Base-by-base conservation (phyloP, 208 protist species). In the Borovskyia barvae region DNA sequence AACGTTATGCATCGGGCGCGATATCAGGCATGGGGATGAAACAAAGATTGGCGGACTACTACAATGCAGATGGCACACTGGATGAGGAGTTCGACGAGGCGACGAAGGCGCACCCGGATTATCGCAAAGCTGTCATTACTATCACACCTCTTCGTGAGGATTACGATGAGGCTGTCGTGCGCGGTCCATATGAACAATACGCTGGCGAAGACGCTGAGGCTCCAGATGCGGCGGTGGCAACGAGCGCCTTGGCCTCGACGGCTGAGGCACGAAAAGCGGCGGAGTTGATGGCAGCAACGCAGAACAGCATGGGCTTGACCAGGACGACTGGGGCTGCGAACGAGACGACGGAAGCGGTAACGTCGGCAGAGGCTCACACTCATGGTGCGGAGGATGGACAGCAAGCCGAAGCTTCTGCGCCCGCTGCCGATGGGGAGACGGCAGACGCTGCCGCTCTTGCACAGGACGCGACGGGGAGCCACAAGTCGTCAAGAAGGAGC, bases 21-120 rank as follows among this genome's bases (percentile, higher is more conserved):
- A 74, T 89, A 64, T 75, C 79, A 9, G 85, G 85, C 32, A 76
- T 77, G 59, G 85, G 80, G 33, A 52, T 89, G 1, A 26, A 30
- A 24, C 65, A 85, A 66, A 64, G 42, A 15, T 17, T 80, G 15
- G 62, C 69, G 22, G 80, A 87, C 62, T 91, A 82, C 70, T 72
- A 81, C 47, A 73, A 82, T 61, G 65, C 61, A 12, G 69, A 84
- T 47, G 80, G 77, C 60, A 59, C 63, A 22, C 52, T 75, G 5
- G 71, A 77, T 22, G 77, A 84, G 35, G 79, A 82, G 56, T 81
- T 77, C 49, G 58, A 54, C 37, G 50, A 65, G 28, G 80, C 71
- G 48, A 54, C 74, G 24, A 63, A 47, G 8, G 67, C 37, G 37
- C 69, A 85, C 55, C 70, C 62, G 41, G 64, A 89, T 54, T 87